Evolutionary conservation across 495 filamentous ascomycete species (phyloP).

Genomic region (Talaromyces wortmannii): DNA sequence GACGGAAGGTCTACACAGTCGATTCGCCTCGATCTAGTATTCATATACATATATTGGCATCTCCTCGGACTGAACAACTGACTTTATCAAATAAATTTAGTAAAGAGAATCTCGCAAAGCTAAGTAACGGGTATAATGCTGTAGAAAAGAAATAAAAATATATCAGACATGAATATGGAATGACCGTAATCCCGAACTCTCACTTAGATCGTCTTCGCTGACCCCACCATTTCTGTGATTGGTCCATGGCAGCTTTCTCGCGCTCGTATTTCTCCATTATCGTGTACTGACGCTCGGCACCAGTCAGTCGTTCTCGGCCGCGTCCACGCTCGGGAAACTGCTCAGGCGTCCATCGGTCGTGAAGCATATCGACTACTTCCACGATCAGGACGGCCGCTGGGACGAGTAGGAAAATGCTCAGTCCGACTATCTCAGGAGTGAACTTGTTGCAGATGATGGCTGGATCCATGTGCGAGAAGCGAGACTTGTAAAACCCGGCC

Average conservation of each 20-base stretch:
- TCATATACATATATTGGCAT: too few relatives aligned
- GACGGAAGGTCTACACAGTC: too few relatives aligned
- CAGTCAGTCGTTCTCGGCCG: constrained; percentile 9
- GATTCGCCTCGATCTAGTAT: too few relatives aligned
- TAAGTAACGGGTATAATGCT: not conserved
- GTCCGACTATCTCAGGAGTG: constrained; percentile 13
- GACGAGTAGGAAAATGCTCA: constrained; percentile 14
- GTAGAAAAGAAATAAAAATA: not conserved
- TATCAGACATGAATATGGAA: not conserved
- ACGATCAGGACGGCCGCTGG: constrained; percentile 16
- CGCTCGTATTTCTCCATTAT: not conserved
- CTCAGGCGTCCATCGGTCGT: constrained; percentile 8
- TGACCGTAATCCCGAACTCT: not conserved
- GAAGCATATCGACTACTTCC: constrained; percentile 10
- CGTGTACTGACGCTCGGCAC: constrained; percentile 13
- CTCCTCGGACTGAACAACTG: too few relatives aligned
- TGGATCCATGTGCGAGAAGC: not conserved
- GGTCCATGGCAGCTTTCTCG: not conserved
- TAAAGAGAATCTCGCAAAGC: too few relatives aligned
- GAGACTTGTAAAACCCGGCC: not conserved
- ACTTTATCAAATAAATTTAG: too few relatives aligned
- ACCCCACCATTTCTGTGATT: not conserved
- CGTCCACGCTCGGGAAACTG: constrained; percentile 12
- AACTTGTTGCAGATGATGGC: constrained; percentile 4
- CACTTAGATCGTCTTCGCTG: not conserved